A percentile compares a stretch with the other conserved stretches of the same genome.
These are phyloP conservation scores for Neurospora terricola DNA, from an alignment of 495 filamentous ascomycete species.

Conservation along the genomic window DNA sequence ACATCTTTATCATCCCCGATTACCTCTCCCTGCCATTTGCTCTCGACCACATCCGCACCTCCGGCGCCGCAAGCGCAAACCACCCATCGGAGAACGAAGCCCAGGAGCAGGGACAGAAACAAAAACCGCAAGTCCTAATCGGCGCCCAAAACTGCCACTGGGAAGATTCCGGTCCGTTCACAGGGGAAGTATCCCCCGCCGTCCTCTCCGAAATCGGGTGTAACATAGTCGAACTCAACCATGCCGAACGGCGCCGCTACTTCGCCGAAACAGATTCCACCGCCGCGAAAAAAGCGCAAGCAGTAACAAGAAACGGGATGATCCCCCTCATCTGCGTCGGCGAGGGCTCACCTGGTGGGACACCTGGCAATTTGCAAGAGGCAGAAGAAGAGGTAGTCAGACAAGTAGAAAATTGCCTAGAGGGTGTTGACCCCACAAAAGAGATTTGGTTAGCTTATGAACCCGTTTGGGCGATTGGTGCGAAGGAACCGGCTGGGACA, in stretches of 20 bases:
- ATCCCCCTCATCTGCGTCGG: slow-evolving; percentile 74
- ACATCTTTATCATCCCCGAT: slow-evolving; percentile 65
- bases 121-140: slow-evolving; percentile 47
- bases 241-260: slow-evolving; percentile 62
- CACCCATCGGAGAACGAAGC: too few species aligned
- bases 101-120: too few species aligned
- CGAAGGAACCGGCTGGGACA: slow-evolving; percentile 55
- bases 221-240: slow-evolving; percentile 63
- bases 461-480: slow-evolving; percentile 83
- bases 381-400: slow-evolving; percentile 55
- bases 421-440: slow-evolving; percentile 43
- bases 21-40: slow-evolving; percentile 56
- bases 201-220: slow-evolving; percentile 55
- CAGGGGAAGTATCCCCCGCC: slow-evolving; percentile 64
- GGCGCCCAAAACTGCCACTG: slow-evolving; percentile 70
- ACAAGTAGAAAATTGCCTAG: slow-evolving; percentile 54
- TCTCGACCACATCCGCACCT: slow-evolving; percentile 39
- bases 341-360: slow-evolving; percentile 31
- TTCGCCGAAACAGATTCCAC: slow-evolving; percentile 74
- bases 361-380: slow-evolving; percentile 27
- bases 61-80: too few species aligned
- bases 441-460: slow-evolving; percentile 82
- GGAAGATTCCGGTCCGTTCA: slow-evolving; percentile 59
- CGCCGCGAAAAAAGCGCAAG: too few species aligned
- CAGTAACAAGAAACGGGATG: slow-evolving; percentile 56